Conservation (phyloP, 192 early-diverging fungal genomes). For the Gigaspora rosea region DNA sequence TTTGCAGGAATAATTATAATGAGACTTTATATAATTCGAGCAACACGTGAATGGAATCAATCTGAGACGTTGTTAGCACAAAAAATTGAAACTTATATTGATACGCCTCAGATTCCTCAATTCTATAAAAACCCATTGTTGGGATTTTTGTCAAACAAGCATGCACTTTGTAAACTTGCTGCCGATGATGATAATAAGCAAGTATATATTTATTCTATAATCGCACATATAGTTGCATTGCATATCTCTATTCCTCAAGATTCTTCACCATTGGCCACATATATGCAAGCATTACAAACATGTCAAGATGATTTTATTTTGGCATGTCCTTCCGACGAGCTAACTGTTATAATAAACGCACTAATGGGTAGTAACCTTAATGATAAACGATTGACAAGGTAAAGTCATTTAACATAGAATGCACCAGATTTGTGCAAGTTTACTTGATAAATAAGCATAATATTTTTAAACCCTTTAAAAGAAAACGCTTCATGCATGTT, state of each 20-base stretch:
- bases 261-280: conserved; percentile 19
- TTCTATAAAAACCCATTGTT: conserved; percentile 5
- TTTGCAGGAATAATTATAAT: conserved; percentile 22
- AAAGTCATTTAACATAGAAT: not conserved
- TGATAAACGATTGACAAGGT: not conserved
- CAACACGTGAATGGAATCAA: conserved; percentile 15
- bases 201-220: conserved; percentile 15
- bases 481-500: not conserved
- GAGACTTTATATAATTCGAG: conserved; percentile 7
- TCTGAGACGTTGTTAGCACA: conserved; percentile 7
- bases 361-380: not conserved
- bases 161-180: not conserved
- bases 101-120: not conserved
- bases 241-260: conserved; percentile 19
- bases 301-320: conserved; percentile 16
- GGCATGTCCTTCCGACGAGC: conserved; percentile 1
- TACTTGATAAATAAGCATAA: not conserved
- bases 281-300: conserved; percentile 1
- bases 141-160: not conserved
- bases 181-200: not conserved
- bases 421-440: too few species aligned
- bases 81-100: not conserved
- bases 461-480: too few species aligned
- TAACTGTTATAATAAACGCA: not conserved
- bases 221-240: conserved; percentile 18